These are phyloP conservation scores for Carex arenaria DNA, from an alignment of 202 grass and related monocot species.

Conservation along the genomic window DNA sequence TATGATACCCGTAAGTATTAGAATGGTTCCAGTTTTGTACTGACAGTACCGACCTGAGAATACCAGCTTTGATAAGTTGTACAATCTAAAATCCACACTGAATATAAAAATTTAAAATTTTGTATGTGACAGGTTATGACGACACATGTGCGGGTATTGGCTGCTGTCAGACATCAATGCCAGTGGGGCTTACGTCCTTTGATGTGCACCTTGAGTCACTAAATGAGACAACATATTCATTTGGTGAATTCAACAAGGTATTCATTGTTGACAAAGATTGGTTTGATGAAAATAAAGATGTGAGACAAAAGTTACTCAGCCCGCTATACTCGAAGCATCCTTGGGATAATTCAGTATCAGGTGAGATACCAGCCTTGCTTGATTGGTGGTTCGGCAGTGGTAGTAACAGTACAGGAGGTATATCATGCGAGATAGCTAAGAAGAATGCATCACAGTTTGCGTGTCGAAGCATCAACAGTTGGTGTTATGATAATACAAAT, in stretches of 20 bases:
- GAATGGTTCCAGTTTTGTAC: not conserved
- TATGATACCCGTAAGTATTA: not conserved
- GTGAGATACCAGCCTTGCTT: conserved; percentile 24
- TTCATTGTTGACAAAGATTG: conserved; percentile 36
- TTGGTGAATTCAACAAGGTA: conserved; percentile 15
- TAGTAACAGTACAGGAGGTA: not conserved
- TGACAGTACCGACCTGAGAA: not conserved
- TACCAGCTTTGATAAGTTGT: not conserved
- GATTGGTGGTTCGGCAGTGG: conserved; percentile 38
- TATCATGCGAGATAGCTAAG: conserved; percentile 19
- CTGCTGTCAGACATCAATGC: conserved; percentile 36
- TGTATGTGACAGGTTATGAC: not conserved
- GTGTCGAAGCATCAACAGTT: conserved; percentile 32
- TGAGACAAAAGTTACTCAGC: not conserved
- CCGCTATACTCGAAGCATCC: conserved; percentile 24
- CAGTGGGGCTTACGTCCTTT: conserved; percentile 23
- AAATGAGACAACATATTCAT: conserved; percentile 23
- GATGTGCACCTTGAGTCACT: conserved; percentile 27
- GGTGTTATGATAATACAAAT: conserved; percentile 33
- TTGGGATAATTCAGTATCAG: conserved; percentile 10
- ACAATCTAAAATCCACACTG: not conserved
- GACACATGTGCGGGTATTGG: conserved; percentile 27
- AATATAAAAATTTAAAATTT: not conserved
- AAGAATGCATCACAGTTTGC: not conserved
- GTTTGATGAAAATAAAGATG: conserved; percentile 16